A percentile compares a stretch with the other conserved stretches of the same genome.
Evolutionary conservation across 2,329 filamentous ascomycete genomes (phyloP).

Genomic region (Xylariaceae sp.): DNA sequence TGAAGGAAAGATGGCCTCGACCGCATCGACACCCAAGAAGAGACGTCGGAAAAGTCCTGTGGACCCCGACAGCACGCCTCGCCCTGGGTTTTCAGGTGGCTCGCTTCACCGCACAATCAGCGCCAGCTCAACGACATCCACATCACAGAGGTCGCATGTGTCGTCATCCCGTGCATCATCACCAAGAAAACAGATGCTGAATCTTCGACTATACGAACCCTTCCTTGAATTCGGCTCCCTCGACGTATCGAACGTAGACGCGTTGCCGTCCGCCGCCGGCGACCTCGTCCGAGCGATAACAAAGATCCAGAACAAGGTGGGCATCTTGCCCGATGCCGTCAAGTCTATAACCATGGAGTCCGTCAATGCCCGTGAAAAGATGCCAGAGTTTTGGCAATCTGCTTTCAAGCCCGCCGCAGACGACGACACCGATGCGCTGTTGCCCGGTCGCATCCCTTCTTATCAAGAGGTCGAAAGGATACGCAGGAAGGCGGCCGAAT

Average conservation of each 20-base stretch:
- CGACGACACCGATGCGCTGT: background rate
- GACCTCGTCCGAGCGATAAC: conserved; percentile 2
- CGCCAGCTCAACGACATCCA: background rate
- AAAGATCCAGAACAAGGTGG: background rate
- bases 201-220: conserved; percentile 2
- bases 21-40: conserved; percentile 2
- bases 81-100: background rate
- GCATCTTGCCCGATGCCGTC: conserved; percentile 2
- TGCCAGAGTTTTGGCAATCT: background rate
- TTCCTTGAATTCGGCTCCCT: conserved; percentile 4
- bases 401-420: conserved; percentile 5
- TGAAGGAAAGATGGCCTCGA: background rate
- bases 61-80: conserved; percentile 2
- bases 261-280: too few relatives aligned
- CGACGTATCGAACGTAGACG: background rate
- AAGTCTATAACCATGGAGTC: background rate
- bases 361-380: background rate
- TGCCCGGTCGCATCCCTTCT: conserved; percentile 5
- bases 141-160: background rate
- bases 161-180: background rate
- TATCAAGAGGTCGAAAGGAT: conserved; percentile 5
- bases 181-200: conserved; percentile 4
- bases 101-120: background rate
- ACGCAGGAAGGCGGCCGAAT: conserved; percentile 3
- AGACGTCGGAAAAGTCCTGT: background rate